Evolutionary conservation across 768 basidiomycete genomes (phyloP).

Genomic region (Lentinus tigrinus): DNA sequence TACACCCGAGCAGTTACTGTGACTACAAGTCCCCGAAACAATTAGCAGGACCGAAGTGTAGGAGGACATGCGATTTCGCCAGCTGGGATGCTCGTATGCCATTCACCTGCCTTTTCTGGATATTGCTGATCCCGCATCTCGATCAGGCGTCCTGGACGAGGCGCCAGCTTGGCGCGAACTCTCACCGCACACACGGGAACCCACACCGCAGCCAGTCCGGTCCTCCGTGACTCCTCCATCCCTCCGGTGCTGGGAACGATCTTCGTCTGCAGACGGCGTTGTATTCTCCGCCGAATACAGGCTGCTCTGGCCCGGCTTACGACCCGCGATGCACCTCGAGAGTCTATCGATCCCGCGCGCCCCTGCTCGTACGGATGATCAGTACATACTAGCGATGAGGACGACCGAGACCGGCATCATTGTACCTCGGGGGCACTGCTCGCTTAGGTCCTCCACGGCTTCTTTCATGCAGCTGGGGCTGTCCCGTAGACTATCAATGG

Average conservation of each 20-base stretch:
- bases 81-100: background rate
- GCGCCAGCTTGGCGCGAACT: background rate
- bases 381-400: background rate
- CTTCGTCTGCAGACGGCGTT: no score
- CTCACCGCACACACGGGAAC: background rate
- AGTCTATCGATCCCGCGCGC: no score
- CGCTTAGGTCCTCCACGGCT: conserved; percentile 6
- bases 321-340: no score
- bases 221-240: background rate
- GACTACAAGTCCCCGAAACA: background rate
- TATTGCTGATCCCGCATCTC: background rate
- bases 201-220: background rate
- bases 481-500: conserved; percentile 14
- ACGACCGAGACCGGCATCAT: background rate
- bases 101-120: background rate
- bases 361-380: background rate
- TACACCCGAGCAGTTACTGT: background rate
- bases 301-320: no score
- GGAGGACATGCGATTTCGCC: background rate
- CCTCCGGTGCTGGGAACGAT: background rate
- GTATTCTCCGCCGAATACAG: no score
- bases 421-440: conserved; percentile 17
- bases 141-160: background rate
- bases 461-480: conserved; percentile 15
- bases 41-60: background rate